Conservation (phyloP, 768 basidiomycete species). For the Pleurotus sapidus region DNA sequence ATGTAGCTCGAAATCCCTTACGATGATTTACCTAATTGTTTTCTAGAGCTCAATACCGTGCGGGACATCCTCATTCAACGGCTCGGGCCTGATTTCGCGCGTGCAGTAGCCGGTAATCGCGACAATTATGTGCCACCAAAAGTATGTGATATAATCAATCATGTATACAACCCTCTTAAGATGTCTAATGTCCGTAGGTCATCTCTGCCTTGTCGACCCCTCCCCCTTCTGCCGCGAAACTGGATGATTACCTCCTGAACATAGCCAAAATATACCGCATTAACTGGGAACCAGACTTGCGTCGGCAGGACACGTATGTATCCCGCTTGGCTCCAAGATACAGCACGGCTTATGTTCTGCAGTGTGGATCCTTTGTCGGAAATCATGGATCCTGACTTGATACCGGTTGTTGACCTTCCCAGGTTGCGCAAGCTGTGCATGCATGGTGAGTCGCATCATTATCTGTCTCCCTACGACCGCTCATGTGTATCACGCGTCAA, state of each 20-base stretch:
- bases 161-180: neutral
- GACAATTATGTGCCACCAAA: slow-evolving; percentile 54
- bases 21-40: neutral
- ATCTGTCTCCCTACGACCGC: neutral
- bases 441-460: slow-evolving; percentile 43
- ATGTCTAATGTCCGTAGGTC: slow-evolving; percentile 29
- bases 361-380: slow-evolving; percentile 61
- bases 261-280: slow-evolving; percentile 54
- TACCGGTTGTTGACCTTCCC: slow-evolving; percentile 52
- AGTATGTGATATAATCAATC: slow-evolving; percentile 25
- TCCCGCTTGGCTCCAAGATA: neutral
- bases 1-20: neutral
- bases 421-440: slow-evolving; percentile 55
- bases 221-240: slow-evolving; percentile 50
- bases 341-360: neutral
- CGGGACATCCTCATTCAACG: slow-evolving; percentile 53
- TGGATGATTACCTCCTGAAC: slow-evolving; percentile 53
- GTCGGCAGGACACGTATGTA: slow-evolving; percentile 61
- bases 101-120: slow-evolving; percentile 46
- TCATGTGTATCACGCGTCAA: slow-evolving; percentile 22
- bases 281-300: slow-evolving; percentile 60
- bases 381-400: slow-evolving; percentile 48
- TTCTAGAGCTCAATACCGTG: slow-evolving; percentile 53
- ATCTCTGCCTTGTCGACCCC: slow-evolving; percentile 49
- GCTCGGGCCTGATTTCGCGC: slow-evolving; percentile 56